These are phyloP conservation scores for Daedaleopsis nitida DNA, from an alignment of 768 basidiomycete species.

Conservation along the genomic window DNA sequence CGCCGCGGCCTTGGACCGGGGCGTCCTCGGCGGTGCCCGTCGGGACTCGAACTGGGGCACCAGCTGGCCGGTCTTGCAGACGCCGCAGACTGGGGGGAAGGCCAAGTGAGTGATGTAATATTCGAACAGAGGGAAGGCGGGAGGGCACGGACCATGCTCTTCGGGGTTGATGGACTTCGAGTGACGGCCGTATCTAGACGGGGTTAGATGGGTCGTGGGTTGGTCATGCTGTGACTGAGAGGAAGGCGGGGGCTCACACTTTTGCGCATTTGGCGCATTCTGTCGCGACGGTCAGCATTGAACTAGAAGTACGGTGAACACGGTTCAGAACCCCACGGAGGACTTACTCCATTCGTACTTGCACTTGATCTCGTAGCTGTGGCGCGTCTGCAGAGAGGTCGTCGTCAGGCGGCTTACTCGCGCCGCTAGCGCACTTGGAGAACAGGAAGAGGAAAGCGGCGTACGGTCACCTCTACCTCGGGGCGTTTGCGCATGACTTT, in stretches of 20 bases:
- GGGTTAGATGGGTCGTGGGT: too few species aligned
- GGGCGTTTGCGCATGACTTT: constrained; percentile 69
- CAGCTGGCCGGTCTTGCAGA: constrained; percentile 61
- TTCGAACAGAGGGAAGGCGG: not conserved
- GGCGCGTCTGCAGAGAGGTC: constrained; percentile 53
- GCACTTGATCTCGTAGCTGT: constrained; percentile 76
- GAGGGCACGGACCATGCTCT: constrained; percentile 53
- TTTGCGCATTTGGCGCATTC: constrained; percentile 68
- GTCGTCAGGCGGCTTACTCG: not conserved
- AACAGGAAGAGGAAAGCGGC: constrained; percentile 14
- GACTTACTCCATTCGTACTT: constrained; percentile 73
- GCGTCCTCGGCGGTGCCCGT: constrained; percentile 24
- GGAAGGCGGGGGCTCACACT: constrained; percentile 43
- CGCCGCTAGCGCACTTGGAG: too few species aligned
- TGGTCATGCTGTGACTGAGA: too few species aligned
- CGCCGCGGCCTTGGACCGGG: not conserved
- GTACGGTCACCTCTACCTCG: constrained; percentile 73
- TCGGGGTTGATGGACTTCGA: constrained; percentile 72
- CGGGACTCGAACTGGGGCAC: constrained; percentile 53
- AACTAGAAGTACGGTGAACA: not conserved
- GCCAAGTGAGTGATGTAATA: not conserved
- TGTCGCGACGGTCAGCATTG: constrained; percentile 29
- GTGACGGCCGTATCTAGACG: constrained; percentile 66
- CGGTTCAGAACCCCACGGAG: not conserved
- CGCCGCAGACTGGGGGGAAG: constrained; percentile 57